Evolutionary conservation across 2,329 filamentous ascomycete species (phyloP).

Genomic region (Ophiocordyceps robertsii): DNA sequence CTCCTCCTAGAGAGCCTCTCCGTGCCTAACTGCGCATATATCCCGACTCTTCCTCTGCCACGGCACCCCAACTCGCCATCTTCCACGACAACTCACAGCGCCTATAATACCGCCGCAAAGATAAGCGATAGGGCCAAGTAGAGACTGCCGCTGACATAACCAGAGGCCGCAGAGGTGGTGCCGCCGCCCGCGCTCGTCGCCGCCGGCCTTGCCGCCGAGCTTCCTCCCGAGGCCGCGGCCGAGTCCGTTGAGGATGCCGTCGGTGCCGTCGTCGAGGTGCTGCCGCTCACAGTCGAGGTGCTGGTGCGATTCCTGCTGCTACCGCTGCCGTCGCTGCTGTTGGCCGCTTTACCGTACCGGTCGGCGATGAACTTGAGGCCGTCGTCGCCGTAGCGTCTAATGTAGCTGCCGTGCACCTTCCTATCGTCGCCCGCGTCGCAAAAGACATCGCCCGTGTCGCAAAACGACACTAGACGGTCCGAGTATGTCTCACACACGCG

Average conservation of each 20-base stretch:
- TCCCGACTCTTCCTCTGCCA: too few species aligned
- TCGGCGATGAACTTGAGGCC: constrained; percentile 21
- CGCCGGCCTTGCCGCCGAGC: background rate
- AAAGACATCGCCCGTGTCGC: constrained; percentile 27
- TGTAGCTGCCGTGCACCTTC: constrained; percentile 21
- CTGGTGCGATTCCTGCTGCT: background rate
- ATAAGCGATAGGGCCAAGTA: background rate
- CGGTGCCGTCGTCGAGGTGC: background rate
- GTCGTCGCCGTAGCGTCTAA: constrained; percentile 19
- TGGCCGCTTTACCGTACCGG: constrained; percentile 9
- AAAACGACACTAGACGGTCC: constrained; percentile 24
- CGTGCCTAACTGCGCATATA: too few species aligned
- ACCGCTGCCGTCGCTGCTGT: background rate
- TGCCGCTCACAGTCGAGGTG: background rate
- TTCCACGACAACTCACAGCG: background rate
- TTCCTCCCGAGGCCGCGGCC: background rate
- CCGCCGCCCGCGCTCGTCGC: background rate
- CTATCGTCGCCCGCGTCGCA: constrained; percentile 19
- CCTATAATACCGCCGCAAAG: background rate
- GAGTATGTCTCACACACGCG: constrained; percentile 19
- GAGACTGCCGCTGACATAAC: background rate
- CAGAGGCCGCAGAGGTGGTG: background rate
- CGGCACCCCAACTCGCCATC: too few species aligned
- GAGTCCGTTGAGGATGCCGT: background rate
- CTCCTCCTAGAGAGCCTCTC: too few species aligned